Evolutionary conservation across 495 filamentous ascomycete species (phyloP).

Genomic region (Aspergillus panamensis): DNA sequence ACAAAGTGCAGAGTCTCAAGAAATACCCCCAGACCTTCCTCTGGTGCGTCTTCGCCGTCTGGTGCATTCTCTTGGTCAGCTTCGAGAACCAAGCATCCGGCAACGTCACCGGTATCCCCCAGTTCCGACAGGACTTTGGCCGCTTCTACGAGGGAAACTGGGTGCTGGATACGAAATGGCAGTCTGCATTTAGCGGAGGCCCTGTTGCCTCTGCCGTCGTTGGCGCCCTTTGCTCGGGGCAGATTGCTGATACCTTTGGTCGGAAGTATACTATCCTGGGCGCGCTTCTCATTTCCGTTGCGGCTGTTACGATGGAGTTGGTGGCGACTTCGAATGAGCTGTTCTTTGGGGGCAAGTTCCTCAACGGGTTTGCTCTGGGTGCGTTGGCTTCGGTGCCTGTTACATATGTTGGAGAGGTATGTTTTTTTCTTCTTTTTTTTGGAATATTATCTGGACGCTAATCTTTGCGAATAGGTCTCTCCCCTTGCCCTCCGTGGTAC

Average conservation of each 20-base stretch:
- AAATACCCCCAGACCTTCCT: conserved; percentile 7
- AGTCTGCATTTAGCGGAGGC: conserved; percentile 9
- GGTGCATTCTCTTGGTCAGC: conserved; percentile 9
- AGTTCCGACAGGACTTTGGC: conserved; percentile 13
- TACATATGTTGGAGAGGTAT: conserved; percentile 12
- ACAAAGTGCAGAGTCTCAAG: conserved; percentile 7
- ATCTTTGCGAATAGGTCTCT: neutral
- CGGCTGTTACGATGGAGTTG: conserved; percentile 4
- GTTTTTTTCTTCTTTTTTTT: neutral
- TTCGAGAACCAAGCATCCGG: conserved; percentile 10
- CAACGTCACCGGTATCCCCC: conserved; percentile 7
- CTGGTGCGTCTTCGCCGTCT: conserved; percentile 12
- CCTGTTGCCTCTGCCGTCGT: conserved; percentile 10
- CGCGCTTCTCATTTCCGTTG: conserved; percentile 1
- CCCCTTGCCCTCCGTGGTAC: conserved; percentile 8
- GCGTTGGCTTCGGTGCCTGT: conserved; percentile 3
- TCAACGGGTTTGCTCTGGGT: conserved; percentile 10
- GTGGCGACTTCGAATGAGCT: conserved; percentile 5
- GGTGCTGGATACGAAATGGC: conserved; percentile 10
- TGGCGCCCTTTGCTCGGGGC: conserved; percentile 2
- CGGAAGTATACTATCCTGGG: conserved; percentile 2
- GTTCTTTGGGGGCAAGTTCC: conserved; percentile 15
- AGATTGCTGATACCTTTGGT: conserved; percentile 11
- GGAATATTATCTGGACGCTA: neutral
- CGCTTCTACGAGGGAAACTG: conserved; percentile 1